Base-by-base conservation (phyloP, 208 protist genomes). In the Novymonas esmeraldas region DNA sequence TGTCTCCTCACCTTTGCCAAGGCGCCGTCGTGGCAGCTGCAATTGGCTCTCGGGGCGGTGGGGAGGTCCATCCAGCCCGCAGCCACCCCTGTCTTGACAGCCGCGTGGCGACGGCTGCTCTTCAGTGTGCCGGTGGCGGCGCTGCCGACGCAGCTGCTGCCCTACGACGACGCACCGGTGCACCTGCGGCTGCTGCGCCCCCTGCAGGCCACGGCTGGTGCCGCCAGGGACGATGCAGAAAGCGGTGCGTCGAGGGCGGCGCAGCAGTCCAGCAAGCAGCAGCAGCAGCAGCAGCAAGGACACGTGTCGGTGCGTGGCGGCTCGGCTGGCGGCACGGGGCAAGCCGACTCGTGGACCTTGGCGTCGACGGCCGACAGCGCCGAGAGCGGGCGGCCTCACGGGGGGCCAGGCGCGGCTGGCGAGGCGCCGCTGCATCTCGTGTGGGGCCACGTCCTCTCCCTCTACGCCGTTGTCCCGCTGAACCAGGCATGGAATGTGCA, bases 401-500 rank as follows among this genome's bases (percentile, higher is more conserved):
- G n/a, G 3, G 46, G 61, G 6, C 22, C 18, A 24, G 20, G 28
- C 29, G 6, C 41, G 1, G 50, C 68, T 3, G 20, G 26, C 13
- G 45, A 41, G 20, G 4, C 49, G 6, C 44, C 71, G 22, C 56
- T 79, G 20, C 56, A 64, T 39, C 45, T 94, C 9, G 64, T 95
- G 10, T 64, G 82, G 1, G 89, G 84, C 31, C 70, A 59, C 24
- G 77, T 91, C 18, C 70, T 86, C 22, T 70, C 84, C 4, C 52
- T 66, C 3, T 95, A 95, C 52, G 51, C 78, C 11, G 75, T 90
- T 18, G n/a, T 72, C 26, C 84, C 89, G 33, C 67, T 93, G 9
- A 92, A 87, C 64, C 84, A 89, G 64, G 69, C 63, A 5, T 95
- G 89, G 84, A 79, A 85, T 63, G 83, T 75, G 0, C 78, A 64